Percentiles rank a stretch among this genome's conserved stretches.
phyloP scores from a whole-genome alignment of 108 stramenopile genomes.

The Fistulifera pelliculosa region DNA sequence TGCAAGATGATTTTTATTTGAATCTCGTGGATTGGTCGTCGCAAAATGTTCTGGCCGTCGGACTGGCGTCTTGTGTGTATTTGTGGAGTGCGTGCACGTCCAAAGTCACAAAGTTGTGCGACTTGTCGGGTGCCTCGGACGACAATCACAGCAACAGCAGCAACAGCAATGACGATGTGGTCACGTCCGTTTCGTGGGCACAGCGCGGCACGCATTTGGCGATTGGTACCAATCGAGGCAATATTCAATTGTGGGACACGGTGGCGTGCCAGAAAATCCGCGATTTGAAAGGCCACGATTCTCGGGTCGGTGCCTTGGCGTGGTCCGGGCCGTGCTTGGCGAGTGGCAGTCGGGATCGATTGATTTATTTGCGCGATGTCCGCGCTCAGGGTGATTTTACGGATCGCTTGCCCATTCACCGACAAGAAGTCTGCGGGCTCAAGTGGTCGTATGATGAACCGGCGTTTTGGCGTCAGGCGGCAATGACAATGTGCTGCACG shows the following conservation, averaged over 20 bases:
- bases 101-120: conserved; percentile 88
- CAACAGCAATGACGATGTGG: conserved; percentile 37
- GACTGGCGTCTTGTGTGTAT: conserved; percentile 87
- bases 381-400: conserved; percentile 55
- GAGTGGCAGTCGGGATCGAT: conserved; percentile 87
- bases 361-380: conserved; percentile 87
- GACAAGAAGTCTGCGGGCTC: conserved; percentile 97
- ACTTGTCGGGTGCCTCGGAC: conserved; percentile 19
- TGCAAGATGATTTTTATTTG: conserved; percentile 98
- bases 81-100: conserved; percentile 90
- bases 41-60: conserved; percentile 96
- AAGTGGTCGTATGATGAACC: conserved; percentile 94
- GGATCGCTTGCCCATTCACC: conserved; percentile 69
- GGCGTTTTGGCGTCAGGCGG: conserved; percentile 87
- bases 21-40: conserved; percentile 96
- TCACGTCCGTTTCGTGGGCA: conserved; percentile 93
- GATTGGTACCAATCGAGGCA: conserved; percentile 81
- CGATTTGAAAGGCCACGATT: conserved; percentile 79
- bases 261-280: conserved; percentile 70
- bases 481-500: conserved; percentile 96
- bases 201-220: conserved; percentile 87
- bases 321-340: conserved; percentile 87
- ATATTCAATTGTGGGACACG: conserved; percentile 92
- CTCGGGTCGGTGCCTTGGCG: conserved; percentile 85
- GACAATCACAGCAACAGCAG: too few relatives aligned